Base-by-base conservation (phyloP, 768 basidiomycete species). In the Boletus rubescentipes region DNA sequence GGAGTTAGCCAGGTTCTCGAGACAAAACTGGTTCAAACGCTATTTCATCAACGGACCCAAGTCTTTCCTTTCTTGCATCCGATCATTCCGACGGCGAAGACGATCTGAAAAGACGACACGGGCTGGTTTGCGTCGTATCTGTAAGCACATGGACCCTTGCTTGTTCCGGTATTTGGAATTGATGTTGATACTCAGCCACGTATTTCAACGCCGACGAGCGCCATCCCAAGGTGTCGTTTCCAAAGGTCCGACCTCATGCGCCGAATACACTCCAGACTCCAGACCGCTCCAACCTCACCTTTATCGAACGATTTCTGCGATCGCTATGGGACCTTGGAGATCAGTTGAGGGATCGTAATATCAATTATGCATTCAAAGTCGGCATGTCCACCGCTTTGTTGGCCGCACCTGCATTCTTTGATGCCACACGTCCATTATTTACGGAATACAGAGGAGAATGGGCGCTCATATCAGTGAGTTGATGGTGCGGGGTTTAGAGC, bases 381-480 rank as follows among this genome's bases (percentile, higher is more conserved):
- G 93, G 89, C 20, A 83, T 91, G 75, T 89, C 89, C 1, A 85
- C 85, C 39, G 89, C 91, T 0, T 71, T 97, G 23, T 75, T 98
- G 4, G 87, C 94, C 0, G 79, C 88, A 0, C 94, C 95, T 2
- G 95, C 95, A 0, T 98, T 96, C 71, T 85, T 91, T 54, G 88
- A 90, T 49, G 57, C 70, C 16, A 94, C 90, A 1, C 77, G 94
- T 23, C 86, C 85, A 5, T 70, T 83, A 4, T 98, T 97, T 64
- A 75, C 91, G 39, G 80, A 85, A 43, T 93, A 88, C 61, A 82
- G 86, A 62, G 95, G 95, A 34, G 93, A 98, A 72, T 99, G 96
- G 96, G 93, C 93, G 1, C 73, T 99, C 64, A 91, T 98, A 49
- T 94, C 94, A 41, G 93, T 91, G 57, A 65, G 81, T 74, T 29